Base-by-base conservation (phyloP, 176 grass and related monocot species). In the Oryza longistaminata region DNA sequence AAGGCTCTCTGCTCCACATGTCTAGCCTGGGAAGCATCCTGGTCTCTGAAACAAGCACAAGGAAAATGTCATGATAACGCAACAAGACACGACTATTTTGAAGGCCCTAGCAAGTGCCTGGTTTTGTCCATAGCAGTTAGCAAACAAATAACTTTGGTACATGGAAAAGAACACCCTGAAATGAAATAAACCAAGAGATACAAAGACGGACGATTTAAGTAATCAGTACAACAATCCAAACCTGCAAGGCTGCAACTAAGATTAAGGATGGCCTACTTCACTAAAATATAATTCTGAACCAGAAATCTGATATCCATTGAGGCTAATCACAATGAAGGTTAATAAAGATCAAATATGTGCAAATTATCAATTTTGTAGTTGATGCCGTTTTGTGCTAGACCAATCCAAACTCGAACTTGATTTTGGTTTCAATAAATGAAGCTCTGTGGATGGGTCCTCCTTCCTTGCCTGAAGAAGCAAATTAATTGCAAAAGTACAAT, bases 11-110 rank as follows among this genome's bases (percentile, higher is more conserved):
- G 60, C 22, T 80, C 73, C 24, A 74, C 39, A 82, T 77, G 45
- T 73, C 73, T 73, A 49, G 22, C 46, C 22, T 69, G 66, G 25
- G 73, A 73, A 50, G 62, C 68, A 58, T 74, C 49, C 53, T 82
- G 68, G 44, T 83, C 74, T 73, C 90, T 92, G 86, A 69, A 46
- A 15, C 34, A 76, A 76, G 4, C 22, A 64, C 49, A 74, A 35
- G 68, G 21, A 48, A 29, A 69, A 70, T 21, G 27, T 48, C 17
- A 78, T 74, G 46, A 62, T 79, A 58, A 35, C 14, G 40, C 65
- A 73, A 37, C 10, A 48, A 68, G 25, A 52, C n/a, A 40, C 13
- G 66, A 43, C 9, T 68, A 46, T 35, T 3, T 9, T 76, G 65
- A 50, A 35, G 42, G 14, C 35, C 40, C 29, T 49, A 66, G 8